Evolutionary conservation across 495 filamentous ascomycete species (phyloP).

Genomic region (Aspergillus campestris): DNA sequence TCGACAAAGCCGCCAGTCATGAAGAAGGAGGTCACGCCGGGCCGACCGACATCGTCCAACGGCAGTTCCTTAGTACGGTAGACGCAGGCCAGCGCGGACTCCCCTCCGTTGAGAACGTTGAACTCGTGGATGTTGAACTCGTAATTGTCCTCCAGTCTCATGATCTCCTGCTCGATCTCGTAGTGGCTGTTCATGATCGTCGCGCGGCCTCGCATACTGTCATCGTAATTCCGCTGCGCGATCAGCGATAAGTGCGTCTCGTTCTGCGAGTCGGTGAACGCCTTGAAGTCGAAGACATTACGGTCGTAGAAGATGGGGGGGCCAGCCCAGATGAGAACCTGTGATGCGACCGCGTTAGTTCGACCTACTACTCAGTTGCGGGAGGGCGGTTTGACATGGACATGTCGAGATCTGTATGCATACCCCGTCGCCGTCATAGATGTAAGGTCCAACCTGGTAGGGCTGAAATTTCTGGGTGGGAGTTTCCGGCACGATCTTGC

Average conservation of each 20-base stretch:
- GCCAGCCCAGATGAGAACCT: slow-evolving; percentile 30
- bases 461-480: slow-evolving; percentile 20
- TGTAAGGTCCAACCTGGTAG: slow-evolving; percentile 31
- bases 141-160: slow-evolving; percentile 22
- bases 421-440: slow-evolving; percentile 31
- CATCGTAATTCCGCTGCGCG: slow-evolving; percentile 23
- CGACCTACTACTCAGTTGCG: neutral
- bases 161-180: slow-evolving; percentile 23
- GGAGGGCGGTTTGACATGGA: too few relatives aligned
- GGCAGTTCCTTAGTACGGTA: slow-evolving; percentile 35
- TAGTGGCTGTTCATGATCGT: slow-evolving; percentile 23
- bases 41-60: slow-evolving; percentile 29
- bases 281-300: slow-evolving; percentile 32
- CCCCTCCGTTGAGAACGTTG: slow-evolving; percentile 26
- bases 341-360: neutral
- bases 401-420: slow-evolving; percentile 2
- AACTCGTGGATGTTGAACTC: slow-evolving; percentile 41
- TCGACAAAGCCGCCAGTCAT: slow-evolving; percentile 31
- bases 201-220: slow-evolving; percentile 18
- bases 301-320: slow-evolving; percentile 22
- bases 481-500: slow-evolving; percentile 12
- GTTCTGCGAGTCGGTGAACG: slow-evolving; percentile 11
- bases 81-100: slow-evolving; percentile 30
- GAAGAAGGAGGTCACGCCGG: slow-evolving; percentile 21
- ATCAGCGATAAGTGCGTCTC: slow-evolving; percentile 34